Base-by-base conservation (phyloP, 306 rosid genomes). In the Quercus parvula region DNA sequence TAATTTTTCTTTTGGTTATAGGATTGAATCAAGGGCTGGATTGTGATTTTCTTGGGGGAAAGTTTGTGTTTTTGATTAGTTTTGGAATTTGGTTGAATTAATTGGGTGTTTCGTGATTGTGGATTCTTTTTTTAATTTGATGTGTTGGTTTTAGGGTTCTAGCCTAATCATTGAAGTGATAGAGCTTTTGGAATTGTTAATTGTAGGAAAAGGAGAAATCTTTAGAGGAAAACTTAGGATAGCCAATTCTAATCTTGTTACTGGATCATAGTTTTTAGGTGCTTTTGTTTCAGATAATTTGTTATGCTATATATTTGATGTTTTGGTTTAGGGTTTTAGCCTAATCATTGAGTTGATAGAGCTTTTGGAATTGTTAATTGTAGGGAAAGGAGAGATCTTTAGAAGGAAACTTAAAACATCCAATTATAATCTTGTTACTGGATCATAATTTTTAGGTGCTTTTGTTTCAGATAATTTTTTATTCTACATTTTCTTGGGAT, bases 1-100 rank as follows among this genome's bases (percentile, higher is more conserved):
- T 75, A 31, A 25, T 22, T 78, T 33, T 38, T 38, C 41, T 7
- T 46, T 57, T 78, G 76, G 61, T 74, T 82, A 6, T 56, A 15
- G 33, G 75, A 35, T 79, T 79, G 64, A 75, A 83, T 75, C 73
- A 22, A 63, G 76, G 55, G 41, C 56, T 14, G 66, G 83, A 63
- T 79, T 81, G 73, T 58, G 63, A 1, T 56, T 67, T n/a, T 56
- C 15, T 49, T 10, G 17, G 33, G 19, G 56, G 4, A 61, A 46
- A 73, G 73, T 61, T 78, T 79, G 9, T 25, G 20, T 30, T 3
- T 70, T 58, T 56, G 24, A 58, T 68, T 84, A 52, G 24, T 57
- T 33, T 46, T 77, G 41, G 4, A 68, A 56, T 54, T 72, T 30
- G 74, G 58, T 82, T 76, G 33, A 5, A 76, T 7, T 28, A 44